phyloP scores from a whole-genome alignment of 805 yeast genomes.

The Cyberlindnera japonica region DNA sequence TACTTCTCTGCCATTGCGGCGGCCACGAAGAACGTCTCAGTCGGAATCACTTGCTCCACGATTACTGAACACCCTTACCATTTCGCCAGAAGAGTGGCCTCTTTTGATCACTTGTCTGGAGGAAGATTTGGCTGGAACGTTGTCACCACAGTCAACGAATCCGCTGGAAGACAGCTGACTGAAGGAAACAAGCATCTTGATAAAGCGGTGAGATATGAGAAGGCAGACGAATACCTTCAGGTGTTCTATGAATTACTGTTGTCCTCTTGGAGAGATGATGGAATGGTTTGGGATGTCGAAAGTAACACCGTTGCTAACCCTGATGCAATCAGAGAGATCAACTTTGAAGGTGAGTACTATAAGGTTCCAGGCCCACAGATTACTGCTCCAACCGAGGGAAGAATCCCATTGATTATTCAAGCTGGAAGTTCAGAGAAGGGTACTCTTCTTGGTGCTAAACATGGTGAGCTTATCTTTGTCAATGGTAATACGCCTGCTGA shows the following conservation, averaged over 20 bases:
- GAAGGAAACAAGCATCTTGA: constrained; percentile 37
- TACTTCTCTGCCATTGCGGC: constrained; percentile 39
- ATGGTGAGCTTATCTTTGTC: constrained; percentile 42
- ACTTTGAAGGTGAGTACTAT: constrained; percentile 39
- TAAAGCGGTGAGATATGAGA: constrained; percentile 40
- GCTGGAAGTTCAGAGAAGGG: constrained; percentile 45
- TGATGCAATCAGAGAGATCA: constrained; percentile 38
- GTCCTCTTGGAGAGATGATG: constrained; percentile 45
- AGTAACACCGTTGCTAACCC: constrained; percentile 38
- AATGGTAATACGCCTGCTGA: constrained; percentile 33
- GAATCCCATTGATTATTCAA: constrained; percentile 43
- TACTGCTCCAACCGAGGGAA: constrained; percentile 42
- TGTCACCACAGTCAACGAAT: constrained; percentile 40
- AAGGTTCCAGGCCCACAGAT: constrained; percentile 40
- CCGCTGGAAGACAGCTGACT: constrained; percentile 42
- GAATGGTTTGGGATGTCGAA: constrained; percentile 28
- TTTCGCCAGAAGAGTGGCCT: constrained; percentile 45
- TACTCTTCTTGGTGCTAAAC: constrained; percentile 40
- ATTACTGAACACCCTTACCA: constrained; percentile 45
- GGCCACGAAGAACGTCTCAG: constrained; percentile 37
- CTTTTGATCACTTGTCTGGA: constrained; percentile 43
- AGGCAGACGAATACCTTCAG: constrained; percentile 43
- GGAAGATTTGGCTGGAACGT: constrained; percentile 50
- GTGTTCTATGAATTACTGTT: constrained; percentile 40
- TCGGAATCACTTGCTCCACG: constrained; percentile 44